Evolutionary conservation across 1,284 basidiomycete species (phyloP).

Genomic region (Boletus subluridellus): DNA sequence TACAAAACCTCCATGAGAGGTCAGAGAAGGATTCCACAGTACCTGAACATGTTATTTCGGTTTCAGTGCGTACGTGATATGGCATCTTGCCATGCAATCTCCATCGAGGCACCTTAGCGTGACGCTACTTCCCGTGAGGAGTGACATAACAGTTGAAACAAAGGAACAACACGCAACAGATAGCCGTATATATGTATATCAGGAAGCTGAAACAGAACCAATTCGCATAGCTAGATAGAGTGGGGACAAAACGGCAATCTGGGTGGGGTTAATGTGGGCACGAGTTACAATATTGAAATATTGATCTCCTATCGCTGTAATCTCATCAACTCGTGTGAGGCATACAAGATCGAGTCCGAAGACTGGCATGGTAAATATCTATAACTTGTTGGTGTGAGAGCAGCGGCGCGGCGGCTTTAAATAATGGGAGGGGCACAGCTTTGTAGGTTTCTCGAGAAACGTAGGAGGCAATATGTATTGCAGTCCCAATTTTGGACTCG

Average conservation of each 20-base stretch:
- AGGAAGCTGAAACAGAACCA: not conserved
- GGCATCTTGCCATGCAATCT: not conserved
- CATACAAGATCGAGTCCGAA: too few species aligned
- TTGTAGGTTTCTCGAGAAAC: too few species aligned
- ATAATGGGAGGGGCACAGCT: too few species aligned
- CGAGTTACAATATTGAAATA: not conserved
- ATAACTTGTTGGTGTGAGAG: too few species aligned
- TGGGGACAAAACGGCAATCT: not conserved
- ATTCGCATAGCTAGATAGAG: not conserved
- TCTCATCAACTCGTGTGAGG: not conserved
- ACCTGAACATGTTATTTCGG: not conserved
- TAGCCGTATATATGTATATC: not conserved
- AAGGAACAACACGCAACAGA: not conserved
- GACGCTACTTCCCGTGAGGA: too few species aligned
- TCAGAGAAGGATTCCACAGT: not conserved
- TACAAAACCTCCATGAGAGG: not conserved
- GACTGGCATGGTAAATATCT: too few species aligned
- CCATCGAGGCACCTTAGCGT: not conserved
- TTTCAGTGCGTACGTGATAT: not conserved
- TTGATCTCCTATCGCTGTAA: not conserved
- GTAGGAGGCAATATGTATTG: not conserved
- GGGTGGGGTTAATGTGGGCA: not conserved
- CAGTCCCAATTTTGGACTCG: not conserved
- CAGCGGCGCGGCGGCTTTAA: too few species aligned
- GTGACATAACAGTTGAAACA: not conserved